Conservation (phyloP, 2,329 filamentous ascomycete genomes). For the Aspergillus novoparasiticus region DNA sequence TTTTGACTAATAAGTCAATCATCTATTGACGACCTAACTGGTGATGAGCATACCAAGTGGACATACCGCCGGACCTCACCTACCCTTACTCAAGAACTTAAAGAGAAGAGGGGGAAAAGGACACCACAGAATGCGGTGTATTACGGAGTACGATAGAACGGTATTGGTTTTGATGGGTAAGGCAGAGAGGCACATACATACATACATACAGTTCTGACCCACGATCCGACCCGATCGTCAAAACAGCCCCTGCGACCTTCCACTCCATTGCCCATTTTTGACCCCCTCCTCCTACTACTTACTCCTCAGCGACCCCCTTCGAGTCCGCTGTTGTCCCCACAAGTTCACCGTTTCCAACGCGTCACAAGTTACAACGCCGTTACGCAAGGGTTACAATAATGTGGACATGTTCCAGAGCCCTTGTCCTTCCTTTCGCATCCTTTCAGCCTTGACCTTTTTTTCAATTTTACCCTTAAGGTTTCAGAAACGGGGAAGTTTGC, state of each 20-base stretch:
- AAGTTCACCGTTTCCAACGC: slow-evolving; percentile 30
- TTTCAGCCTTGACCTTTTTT: not conserved
- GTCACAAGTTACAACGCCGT: slow-evolving; percentile 26
- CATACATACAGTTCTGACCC: slow-evolving; percentile 7
- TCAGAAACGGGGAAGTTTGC: not conserved
- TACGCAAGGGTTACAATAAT: slow-evolving; percentile 28
- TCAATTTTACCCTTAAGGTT: slow-evolving; percentile 1
- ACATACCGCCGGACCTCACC: not conserved
- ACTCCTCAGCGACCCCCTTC: slow-evolving; percentile 3
- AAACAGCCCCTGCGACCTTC: slow-evolving; percentile 11
- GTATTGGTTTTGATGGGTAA: not conserved
- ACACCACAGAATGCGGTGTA: slow-evolving; percentile 1
- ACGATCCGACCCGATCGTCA: slow-evolving; percentile 22
- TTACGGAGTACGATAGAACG: not conserved
- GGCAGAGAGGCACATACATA: not conserved
- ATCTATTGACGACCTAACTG: not conserved
- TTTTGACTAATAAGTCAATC: not conserved
- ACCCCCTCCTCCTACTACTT: not conserved
- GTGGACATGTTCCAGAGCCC: slow-evolving; percentile 6
- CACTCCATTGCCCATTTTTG: slow-evolving; percentile 8
- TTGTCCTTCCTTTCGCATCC: slow-evolving; percentile 1
- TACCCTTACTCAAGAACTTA: not conserved
- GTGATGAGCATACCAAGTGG: slow-evolving; percentile 1
- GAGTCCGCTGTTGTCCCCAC: slow-evolving; percentile 20
- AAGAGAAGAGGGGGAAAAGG: not conserved